These are phyloP conservation scores for Lizonia empirigonia DNA, from an alignment of 2,329 filamentous ascomycete species.

Conservation along the genomic window DNA sequence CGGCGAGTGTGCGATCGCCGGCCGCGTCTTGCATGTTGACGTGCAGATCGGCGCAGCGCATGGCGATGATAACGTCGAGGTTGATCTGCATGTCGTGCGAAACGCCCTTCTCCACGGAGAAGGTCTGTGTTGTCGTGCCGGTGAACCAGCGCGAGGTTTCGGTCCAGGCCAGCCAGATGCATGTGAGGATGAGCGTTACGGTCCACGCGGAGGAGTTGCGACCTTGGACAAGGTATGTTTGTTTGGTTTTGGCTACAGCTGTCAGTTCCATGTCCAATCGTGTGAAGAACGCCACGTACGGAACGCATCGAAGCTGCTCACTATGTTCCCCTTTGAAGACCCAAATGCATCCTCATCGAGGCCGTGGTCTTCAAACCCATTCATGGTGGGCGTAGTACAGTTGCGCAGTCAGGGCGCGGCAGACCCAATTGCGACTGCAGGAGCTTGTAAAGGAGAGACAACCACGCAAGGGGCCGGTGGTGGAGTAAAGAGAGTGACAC, in stretches of 20 bases:
- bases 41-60: slow-evolving; percentile 87
- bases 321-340: slow-evolving; percentile 64
- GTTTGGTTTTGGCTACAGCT: slow-evolving; percentile 84
- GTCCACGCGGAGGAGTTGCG: slow-evolving; percentile 94
- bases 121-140: slow-evolving; percentile 84
- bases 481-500: slow-evolving; percentile 14
- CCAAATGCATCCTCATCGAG: slow-evolving; percentile 82
- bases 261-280: slow-evolving; percentile 14
- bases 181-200: slow-evolving; percentile 76
- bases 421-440: slow-evolving; percentile 34
- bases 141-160: slow-evolving; percentile 84
- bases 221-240: slow-evolving; percentile 85
- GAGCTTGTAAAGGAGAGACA: slow-evolving; percentile 8
- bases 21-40: slow-evolving; percentile 96
- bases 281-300: slow-evolving; percentile 63
- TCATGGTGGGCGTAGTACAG: slow-evolving; percentile 61
- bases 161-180: slow-evolving; percentile 73
- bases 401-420: slow-evolving; percentile 30
- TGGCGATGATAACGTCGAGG: slow-evolving; percentile 87
- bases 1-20: slow-evolving; percentile 88
- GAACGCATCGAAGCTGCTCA: slow-evolving; percentile 93
- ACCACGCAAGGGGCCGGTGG: slow-evolving; percentile 14
- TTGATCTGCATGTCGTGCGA: slow-evolving; percentile 91
- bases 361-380: slow-evolving; percentile 71
- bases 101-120: slow-evolving; percentile 90